These are phyloP conservation scores for Calonectria crousiana DNA, from an alignment of 2,329 filamentous ascomycete species.

Conservation along the genomic window DNA sequence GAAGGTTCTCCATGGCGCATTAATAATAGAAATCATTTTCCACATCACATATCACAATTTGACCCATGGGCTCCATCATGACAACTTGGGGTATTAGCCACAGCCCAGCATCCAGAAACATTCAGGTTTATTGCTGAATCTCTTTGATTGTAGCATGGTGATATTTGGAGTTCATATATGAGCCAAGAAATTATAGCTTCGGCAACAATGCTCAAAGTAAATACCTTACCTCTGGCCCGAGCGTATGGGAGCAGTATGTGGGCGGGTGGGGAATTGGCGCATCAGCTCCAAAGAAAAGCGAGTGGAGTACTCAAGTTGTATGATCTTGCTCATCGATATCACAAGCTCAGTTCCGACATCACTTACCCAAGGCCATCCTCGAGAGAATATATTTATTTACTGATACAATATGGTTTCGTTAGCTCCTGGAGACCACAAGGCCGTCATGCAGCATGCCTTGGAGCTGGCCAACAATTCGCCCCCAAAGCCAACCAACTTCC, in stretches of 20 bases:
- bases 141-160: not conserved
- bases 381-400: not conserved
- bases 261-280: not conserved
- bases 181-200: too few species aligned
- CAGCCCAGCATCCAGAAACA: not conserved
- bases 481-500: constrained; percentile 90
- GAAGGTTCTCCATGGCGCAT: not conserved
- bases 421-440: constrained; percentile 56
- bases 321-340: not conserved
- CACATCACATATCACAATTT: not conserved
- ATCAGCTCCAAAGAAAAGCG: not conserved
- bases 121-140: not conserved
- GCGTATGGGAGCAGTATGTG: not conserved
- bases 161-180: too few species aligned
- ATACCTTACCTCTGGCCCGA: not conserved
- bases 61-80: not conserved
- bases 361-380: not conserved
- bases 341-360: not conserved
- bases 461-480: constrained; percentile 82
- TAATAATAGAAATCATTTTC: not conserved
- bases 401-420: constrained; percentile 37
- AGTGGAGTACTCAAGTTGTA: not conserved
- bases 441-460: constrained; percentile 77
- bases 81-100: not conserved
- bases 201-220: too few species aligned